Evolutionary conservation across 352 stramenopile species (phyloP), one percentile per base, ranked within the genome.

Genomic region (Globisporangium solare): DNA sequence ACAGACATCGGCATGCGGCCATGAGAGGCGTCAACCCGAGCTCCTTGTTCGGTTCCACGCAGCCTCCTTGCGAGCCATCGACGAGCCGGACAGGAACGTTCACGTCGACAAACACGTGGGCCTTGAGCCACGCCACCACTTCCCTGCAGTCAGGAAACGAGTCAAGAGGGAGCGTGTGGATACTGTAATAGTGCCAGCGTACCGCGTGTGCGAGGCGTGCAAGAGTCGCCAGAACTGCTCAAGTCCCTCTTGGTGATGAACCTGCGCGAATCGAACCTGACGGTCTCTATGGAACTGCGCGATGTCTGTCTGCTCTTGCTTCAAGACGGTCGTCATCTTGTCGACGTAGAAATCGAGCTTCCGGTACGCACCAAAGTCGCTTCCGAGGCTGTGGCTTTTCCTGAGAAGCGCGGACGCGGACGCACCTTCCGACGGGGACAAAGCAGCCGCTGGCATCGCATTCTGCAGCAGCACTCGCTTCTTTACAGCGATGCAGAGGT

Each of bases 11-110:
- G 32, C 80, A 89, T 3, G 83, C 83, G 15, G 63, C 71, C 83
- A 93, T 93, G 3, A 93, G 61, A 5, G 83, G 83, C 11, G 79
- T 88, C 27, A 83, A 2, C 2, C 78, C 83, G 2, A 83, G 58
- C 1, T 74, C 67, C 60, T 47, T 65, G 42, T 79, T 59, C 5
- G 51, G 42, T 0, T 56, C 50, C 12, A 60, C 65, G 20, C 17
- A 22, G 12, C 60, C 65, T 40, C 60, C 65, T 40, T 42, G 5
- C 15, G 13, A 15, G 0, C 41, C 24, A 43, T 17, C n/a, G 3
- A 46, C 41, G 20, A 72, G 46, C 3, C 49, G 59, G 0, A 88
- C 72, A 0, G 79, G 71, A 1, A 90, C 48, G 47, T 93, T 89
- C 35, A 93, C 67, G 47, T 91, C 83, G 39, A 69, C 46, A 54